Evolutionary conservation across 768 basidiomycete genomes (phyloP).

Genomic region (Mrakia blollopis): DNA sequence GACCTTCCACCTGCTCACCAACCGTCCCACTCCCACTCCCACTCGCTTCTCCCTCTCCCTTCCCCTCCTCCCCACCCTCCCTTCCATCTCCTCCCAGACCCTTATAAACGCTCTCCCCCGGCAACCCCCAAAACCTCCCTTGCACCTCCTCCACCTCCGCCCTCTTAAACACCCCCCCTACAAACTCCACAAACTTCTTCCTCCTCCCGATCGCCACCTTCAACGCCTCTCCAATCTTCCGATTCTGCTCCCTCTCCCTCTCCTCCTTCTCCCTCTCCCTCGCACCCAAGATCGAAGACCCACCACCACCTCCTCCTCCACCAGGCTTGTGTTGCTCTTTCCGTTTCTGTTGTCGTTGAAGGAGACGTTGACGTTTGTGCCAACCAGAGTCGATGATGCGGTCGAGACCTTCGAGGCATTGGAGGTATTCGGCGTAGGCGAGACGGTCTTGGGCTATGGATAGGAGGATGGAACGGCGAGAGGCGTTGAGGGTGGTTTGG

Average conservation of each 20-base stretch:
- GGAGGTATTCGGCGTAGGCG: conserved; percentile 86
- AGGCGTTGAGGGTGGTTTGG: conserved; percentile 76
- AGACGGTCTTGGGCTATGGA: conserved; percentile 77
- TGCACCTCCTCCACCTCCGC: conserved; percentile 61
- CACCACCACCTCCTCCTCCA: conserved; percentile 38
- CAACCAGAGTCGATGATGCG: conserved; percentile 71
- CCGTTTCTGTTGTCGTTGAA: conserved; percentile 55
- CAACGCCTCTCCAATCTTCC: conserved; percentile 54
- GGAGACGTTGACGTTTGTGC: conserved; percentile 65
- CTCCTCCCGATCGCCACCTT: conserved; percentile 62
- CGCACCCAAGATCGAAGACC: conserved; percentile 38
- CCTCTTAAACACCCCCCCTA: conserved; percentile 66
- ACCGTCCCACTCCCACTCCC: background rate
- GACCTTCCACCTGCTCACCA: background rate
- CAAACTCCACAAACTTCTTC: conserved; percentile 67
- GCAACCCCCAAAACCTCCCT: conserved; percentile 74
- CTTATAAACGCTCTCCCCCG: conserved; percentile 62
- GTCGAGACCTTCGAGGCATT: conserved; percentile 77
- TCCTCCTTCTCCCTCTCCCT: conserved; percentile 39
- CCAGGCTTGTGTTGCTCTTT: conserved; percentile 63
- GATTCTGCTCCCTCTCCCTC: conserved; percentile 42
- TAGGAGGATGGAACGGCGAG: conserved; percentile 66
- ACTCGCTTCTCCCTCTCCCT: background rate
- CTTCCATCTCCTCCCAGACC: background rate
- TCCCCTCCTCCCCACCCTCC: background rate